A percentile compares a stretch with the other conserved stretches of the same genome.
These are phyloP conservation scores for Phaffomyces antillensis DNA, from an alignment of 805 yeast genomes.

Conservation along the genomic window DNA sequence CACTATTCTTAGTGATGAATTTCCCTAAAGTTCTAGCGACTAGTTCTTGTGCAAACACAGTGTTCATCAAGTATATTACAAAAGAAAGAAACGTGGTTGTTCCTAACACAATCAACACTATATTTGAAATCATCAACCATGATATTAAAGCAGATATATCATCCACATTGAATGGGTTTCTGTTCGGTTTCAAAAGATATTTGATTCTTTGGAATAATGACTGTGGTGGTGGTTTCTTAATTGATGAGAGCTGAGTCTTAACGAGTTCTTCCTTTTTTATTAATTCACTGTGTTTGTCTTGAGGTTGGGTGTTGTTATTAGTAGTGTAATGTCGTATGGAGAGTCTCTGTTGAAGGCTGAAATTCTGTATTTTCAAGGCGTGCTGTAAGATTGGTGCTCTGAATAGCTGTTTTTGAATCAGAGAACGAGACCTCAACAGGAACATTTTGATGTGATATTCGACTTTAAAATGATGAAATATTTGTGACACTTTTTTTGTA, in stretches of 20 bases:
- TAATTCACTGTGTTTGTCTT: background rate
- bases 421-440: background rate
- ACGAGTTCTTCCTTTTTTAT: background rate
- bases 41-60: constrained; percentile 53
- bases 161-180: constrained; percentile 61
- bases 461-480: too few relatives aligned
- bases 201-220: constrained; percentile 40
- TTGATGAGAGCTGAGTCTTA: background rate
- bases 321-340: background rate
- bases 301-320: background rate
- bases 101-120: constrained; percentile 68
- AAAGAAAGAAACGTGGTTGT: constrained; percentile 91
- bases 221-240: constrained; percentile 15
- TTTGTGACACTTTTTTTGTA: too few relatives aligned
- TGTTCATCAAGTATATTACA: constrained; percentile 64
- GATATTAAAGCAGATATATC: constrained; percentile 86
- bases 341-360: background rate
- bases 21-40: constrained; percentile 80
- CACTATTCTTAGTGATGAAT: constrained; percentile 74
- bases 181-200: constrained; percentile 60
- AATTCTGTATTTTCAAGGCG: background rate
- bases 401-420: background rate
- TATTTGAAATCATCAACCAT: constrained; percentile 88
- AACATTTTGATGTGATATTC: background rate
- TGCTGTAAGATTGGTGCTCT: background rate